Evolutionary conservation across 768 basidiomycete genomes (phyloP), one percentile per base, ranked within the genome.

Genomic region (Hemileccinum rubropunctum): DNA sequence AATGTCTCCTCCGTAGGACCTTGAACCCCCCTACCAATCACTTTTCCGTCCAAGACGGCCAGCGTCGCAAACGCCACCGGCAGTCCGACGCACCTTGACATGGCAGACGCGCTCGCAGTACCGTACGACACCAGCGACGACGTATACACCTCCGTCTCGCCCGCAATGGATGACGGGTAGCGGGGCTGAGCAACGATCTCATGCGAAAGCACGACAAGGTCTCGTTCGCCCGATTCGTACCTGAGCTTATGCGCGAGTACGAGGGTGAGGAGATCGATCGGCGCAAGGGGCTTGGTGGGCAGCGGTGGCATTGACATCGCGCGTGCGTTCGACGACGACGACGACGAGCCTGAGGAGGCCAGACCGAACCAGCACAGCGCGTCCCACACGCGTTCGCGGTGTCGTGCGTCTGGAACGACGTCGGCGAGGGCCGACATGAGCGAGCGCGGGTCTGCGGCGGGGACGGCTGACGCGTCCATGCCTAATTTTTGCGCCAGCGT

Each of bases 51-150:
- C 34, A 89, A 67, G 6, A 93, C 75, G 30, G 75, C 73, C 57
- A 88, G 64, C 2, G 91, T 83, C 1, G 91, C 91, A 59, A 93
- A 81, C 1, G 89, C 94, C 7, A 95, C 81, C 0, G 94, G 94
- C 39, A 94, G 68, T 4, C 93, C 93, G 15, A 97, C 94, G 3
- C 88, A 91, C 27, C 83, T 75, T n/a, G 91, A 81, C 94, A 97
- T 97, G 5, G 94, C 94, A 0, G 88, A 87, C 3, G 77, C 79
- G 1, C 60, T 63, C 7, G 70, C 54, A 17, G 73, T 77, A 1
- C 85, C 92, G 57, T 86, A 86, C 28, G 77, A 69, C 20, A 85
- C 71, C 13, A 93, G 65, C 20, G 79, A 77, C 8, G 89, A 88
- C 11, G 81, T 84, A 56, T 92, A 78, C 28, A 82, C 76, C 56